Conservation (phyloP, 169 alveolate genomes). For the Theileria annulata region DNA sequence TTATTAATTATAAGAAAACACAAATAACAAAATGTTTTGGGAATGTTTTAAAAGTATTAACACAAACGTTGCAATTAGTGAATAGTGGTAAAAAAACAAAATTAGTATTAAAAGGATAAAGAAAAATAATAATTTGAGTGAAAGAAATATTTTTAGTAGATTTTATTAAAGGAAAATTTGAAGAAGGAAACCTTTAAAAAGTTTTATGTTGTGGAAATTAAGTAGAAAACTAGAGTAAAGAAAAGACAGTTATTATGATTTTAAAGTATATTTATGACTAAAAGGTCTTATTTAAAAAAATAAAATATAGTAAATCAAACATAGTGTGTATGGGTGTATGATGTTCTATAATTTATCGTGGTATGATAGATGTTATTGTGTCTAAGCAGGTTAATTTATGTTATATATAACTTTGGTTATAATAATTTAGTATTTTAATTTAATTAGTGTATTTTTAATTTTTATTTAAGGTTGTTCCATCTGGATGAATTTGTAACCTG, state of each 20-base stretch:
- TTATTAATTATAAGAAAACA: too few species aligned
- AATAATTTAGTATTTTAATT: neutral
- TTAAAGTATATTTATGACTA: neutral
- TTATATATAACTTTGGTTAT: neutral
- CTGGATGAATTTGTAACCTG: neutral
- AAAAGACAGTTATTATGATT: neutral
- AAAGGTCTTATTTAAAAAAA: neutral
- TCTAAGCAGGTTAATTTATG: neutral
- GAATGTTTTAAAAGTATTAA: neutral
- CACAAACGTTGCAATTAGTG: neutral
- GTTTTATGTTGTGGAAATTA: neutral
- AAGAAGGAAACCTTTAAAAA: neutral
- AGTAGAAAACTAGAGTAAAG: neutral
- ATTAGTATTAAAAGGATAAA: neutral
- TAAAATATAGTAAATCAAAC: neutral
- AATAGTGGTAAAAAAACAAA: neutral
- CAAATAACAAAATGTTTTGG: neutral
- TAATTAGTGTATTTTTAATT: neutral
- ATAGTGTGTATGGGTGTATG: slow-evolving; percentile 12
- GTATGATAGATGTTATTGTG: neutral
- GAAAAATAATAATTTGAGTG: neutral
- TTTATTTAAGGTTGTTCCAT: neutral
- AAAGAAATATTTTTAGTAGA: neutral
- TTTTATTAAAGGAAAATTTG: neutral
- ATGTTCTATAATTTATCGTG: slow-evolving; percentile 3